These are phyloP conservation scores for Vigna reflexopilosa DNA, from an alignment of 306 rosid species.

Conservation along the genomic window DNA sequence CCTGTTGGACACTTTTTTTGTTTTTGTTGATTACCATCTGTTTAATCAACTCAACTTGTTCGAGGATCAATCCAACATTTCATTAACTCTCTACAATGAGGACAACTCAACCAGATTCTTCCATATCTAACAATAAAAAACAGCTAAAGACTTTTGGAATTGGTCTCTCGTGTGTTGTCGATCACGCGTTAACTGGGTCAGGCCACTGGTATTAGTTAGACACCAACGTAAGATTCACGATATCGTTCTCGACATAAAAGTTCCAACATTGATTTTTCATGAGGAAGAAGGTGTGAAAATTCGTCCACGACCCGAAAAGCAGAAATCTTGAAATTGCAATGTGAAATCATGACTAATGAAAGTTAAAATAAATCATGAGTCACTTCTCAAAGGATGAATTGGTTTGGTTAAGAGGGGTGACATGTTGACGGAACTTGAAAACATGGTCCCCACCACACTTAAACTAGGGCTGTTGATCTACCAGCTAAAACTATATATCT, in stretches of 20 bases:
- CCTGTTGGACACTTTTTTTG: neutral
- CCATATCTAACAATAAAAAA: neutral
- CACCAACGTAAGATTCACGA: too few species aligned
- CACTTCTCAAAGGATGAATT: neutral
- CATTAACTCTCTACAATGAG: constrained; percentile 3
- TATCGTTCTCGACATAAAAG: too few species aligned
- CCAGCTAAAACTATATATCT: too few species aligned
- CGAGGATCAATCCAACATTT: neutral
- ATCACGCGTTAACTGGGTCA: neutral
- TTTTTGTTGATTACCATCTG: neutral
- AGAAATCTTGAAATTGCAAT: neutral
- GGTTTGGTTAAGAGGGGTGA: constrained; percentile 5
- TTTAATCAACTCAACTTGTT: neutral
- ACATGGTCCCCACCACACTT: neutral
- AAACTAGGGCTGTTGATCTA: too few species aligned
- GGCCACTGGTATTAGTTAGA: too few species aligned
- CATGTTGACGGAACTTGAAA: neutral
- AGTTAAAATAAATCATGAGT: neutral
- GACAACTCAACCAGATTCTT: constrained; percentile 26
- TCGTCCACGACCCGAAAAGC: too few species aligned
- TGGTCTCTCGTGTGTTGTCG: constrained; percentile 1
- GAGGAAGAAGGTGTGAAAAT: neutral
- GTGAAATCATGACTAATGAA: neutral
- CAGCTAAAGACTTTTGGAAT: neutral
- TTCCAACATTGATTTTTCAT: too few species aligned